phyloP scores from a whole-genome alignment of 2,329 filamentous ascomycete genomes.

The Phialophora verrucosa region DNA sequence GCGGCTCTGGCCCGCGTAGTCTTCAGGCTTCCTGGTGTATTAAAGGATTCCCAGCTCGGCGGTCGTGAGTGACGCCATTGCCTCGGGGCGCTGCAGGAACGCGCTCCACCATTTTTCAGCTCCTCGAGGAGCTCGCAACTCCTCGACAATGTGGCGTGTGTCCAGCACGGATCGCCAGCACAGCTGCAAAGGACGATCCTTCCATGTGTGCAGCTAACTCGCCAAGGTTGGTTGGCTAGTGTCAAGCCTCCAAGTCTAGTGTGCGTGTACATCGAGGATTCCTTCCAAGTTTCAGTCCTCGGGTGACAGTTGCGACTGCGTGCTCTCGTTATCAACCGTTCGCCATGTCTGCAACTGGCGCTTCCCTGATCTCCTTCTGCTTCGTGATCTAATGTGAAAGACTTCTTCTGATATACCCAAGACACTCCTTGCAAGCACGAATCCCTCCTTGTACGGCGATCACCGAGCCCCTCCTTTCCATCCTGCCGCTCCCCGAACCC shows the following conservation, averaged over 20 bases:
- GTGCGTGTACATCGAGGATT: background rate
- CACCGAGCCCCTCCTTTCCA: background rate
- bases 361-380: background rate
- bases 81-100: conserved; percentile 5
- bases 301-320: background rate
- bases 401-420: background rate
- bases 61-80: background rate
- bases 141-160: background rate
- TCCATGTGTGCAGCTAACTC: conserved; percentile 1
- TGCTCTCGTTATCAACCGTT: background rate
- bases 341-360: background rate
- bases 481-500: background rate
- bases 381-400: background rate
- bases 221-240: background rate
- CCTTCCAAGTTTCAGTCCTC: conserved; percentile 1
- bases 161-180: background rate
- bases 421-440: background rate
- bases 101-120: background rate
- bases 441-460: background rate
- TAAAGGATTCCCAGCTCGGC: background rate
- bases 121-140: background rate
- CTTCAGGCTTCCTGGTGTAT: background rate
- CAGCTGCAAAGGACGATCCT: conserved; percentile 1
- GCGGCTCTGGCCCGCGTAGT: too few species aligned
- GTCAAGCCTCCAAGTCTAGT: background rate